Conservation (phyloP, 768 basidiomycete genomes). For the Hemileccinum impolitum region DNA sequence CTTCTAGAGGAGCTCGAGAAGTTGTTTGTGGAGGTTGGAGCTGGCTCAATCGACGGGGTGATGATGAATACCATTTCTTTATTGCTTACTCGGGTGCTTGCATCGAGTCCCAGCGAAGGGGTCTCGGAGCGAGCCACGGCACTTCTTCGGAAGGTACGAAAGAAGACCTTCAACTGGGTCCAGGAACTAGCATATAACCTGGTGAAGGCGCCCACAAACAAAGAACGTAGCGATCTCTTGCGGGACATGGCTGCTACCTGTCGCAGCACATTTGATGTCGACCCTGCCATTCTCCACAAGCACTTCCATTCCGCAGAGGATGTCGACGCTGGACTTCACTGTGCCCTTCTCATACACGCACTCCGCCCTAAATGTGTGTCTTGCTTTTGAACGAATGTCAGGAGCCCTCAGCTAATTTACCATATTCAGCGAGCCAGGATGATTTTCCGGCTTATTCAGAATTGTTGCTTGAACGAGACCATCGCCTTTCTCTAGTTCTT, state of each 20-base stretch:
- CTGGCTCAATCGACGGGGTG: slow-evolving; percentile 36
- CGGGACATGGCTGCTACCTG: slow-evolving; percentile 36
- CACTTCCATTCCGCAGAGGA: slow-evolving; percentile 14
- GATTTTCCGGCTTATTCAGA: background rate
- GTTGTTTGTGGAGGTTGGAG: slow-evolving; percentile 30
- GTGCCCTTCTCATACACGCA: slow-evolving; percentile 20
- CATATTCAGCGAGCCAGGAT: too few relatives aligned
- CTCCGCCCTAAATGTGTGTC: slow-evolving; percentile 2
- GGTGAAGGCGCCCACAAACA: background rate
- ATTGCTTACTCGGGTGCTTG: slow-evolving; percentile 33
- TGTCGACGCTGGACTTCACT: slow-evolving; percentile 18
- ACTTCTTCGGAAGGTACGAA: slow-evolving; percentile 29
- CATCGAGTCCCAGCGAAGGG: slow-evolving; percentile 10
- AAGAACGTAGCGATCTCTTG: slow-evolving; percentile 14
- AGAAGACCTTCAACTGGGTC: slow-evolving; percentile 32
- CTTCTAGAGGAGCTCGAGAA: slow-evolving; percentile 33
- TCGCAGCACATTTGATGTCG: slow-evolving; percentile 25
- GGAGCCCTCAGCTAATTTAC: slow-evolving; percentile 4
- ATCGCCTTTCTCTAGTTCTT: slow-evolving; percentile 20
- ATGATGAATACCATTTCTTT: slow-evolving; percentile 28
- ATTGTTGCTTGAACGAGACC: slow-evolving; percentile 21
- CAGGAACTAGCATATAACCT: slow-evolving; percentile 23
- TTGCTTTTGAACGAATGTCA: background rate
- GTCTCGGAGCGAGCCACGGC: slow-evolving; percentile 15
- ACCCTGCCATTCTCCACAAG: background rate